These are phyloP conservation scores for Zygnema cylindricum DNA, from an alignment of 139 green algal species.

Conservation along the genomic window DNA sequence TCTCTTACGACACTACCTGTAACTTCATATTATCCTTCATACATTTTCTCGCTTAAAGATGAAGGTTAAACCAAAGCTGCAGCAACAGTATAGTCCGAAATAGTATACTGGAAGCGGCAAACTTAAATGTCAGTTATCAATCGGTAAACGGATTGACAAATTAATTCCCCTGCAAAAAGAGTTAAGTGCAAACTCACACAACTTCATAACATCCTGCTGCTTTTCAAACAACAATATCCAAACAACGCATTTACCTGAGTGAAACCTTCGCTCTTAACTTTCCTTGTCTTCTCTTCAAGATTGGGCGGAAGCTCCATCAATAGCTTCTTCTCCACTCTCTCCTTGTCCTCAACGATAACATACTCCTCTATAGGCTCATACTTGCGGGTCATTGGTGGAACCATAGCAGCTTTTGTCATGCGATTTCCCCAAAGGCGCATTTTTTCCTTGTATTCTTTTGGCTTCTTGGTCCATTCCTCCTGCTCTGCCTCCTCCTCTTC, in stretches of 20 bases:
- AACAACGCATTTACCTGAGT: neutral
- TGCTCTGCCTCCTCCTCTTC: constrained; percentile 28
- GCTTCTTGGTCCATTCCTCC: constrained; percentile 11
- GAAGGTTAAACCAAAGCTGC: too few species aligned
- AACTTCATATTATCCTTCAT: too few species aligned
- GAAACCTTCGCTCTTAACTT: neutral
- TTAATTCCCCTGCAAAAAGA: too few species aligned
- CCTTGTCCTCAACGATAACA: constrained; percentile 48
- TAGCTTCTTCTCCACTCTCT: constrained; percentile 48
- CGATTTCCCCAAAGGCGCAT: constrained; percentile 47
- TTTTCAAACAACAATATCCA: too few species aligned
- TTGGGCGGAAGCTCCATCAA: constrained; percentile 32
- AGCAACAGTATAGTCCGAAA: too few species aligned
- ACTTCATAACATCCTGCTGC: too few species aligned
- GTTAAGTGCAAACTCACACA: too few species aligned
- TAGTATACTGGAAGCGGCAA: too few species aligned
- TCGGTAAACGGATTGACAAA: too few species aligned
- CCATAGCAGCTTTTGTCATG: constrained; percentile 53
- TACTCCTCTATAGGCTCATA: constrained; percentile 56
- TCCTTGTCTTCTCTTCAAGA: neutral
- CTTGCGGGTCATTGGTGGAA: constrained; percentile 50
- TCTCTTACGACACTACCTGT: too few species aligned
- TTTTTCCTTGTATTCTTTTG: neutral
- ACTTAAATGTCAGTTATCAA: too few species aligned
- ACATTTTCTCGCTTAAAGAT: too few species aligned